A percentile compares a stretch with the other conserved stretches of the same genome.
Conservation (phyloP, 129 eudicot species). For the Artemisia tridentata region DNA sequence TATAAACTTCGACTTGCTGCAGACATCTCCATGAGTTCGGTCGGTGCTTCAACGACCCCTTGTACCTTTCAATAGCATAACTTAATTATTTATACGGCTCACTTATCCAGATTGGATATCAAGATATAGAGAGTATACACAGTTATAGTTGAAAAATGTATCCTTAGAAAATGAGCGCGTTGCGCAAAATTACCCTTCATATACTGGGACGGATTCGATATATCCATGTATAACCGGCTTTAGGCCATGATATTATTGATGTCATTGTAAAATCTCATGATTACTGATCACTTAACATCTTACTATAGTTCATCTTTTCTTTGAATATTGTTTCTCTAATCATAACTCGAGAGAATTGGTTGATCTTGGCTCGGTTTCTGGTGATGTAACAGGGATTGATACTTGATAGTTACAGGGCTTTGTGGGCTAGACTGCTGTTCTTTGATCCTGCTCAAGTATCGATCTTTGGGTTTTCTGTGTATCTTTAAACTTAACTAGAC, state of each 20-base stretch:
- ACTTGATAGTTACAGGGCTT: too few species aligned
- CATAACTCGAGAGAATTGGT: too few species aligned
- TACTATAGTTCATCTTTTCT: not conserved
- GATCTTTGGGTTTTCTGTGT: too few species aligned
- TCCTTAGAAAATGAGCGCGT: not conserved
- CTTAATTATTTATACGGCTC: not conserved
- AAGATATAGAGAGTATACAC: constrained; percentile 14
- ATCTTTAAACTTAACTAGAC: too few species aligned
- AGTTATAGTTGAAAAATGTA: not conserved
- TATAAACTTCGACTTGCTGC: constrained; percentile 43
- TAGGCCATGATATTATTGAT: not conserved
- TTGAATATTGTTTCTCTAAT: too few species aligned
- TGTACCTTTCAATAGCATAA: not conserved
- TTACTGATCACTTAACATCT: not conserved
- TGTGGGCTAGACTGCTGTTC: not conserved
- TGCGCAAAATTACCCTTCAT: not conserved
- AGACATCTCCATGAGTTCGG: constrained; percentile 29
- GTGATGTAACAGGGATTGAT: too few species aligned
- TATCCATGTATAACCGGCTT: not conserved
- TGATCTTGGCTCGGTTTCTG: too few species aligned
- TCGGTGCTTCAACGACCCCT: not conserved
- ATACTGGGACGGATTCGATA: not conserved
- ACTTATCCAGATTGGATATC: not conserved
- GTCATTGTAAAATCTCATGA: constrained; percentile 3
- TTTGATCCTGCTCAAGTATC: not conserved